These are phyloP conservation scores for Ogataea methylovora DNA, from an alignment of 805 yeast genomes.

Conservation along the genomic window DNA sequence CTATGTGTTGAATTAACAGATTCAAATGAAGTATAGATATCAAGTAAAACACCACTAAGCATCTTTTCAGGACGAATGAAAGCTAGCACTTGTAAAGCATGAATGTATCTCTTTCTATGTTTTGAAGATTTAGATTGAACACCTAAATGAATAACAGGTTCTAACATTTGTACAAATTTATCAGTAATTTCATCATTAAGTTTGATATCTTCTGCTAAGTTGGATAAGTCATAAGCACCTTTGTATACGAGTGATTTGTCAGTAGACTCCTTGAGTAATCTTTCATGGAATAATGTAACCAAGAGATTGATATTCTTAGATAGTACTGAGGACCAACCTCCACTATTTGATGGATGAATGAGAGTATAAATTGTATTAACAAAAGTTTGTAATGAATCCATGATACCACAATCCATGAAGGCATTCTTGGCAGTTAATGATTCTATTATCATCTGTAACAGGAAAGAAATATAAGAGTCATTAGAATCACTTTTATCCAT, in stretches of 20 bases:
- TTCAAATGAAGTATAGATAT: constrained; percentile 68
- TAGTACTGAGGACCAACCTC: constrained; percentile 74
- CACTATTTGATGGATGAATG: constrained; percentile 89
- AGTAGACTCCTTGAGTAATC: constrained; percentile 43
- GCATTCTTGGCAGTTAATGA: constrained; percentile 49
- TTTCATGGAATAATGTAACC: constrained; percentile 50
- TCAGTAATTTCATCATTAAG: constrained; percentile 14
- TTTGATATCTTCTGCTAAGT: constrained; percentile 16
- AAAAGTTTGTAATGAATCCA: constrained; percentile 45
- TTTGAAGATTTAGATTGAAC: constrained; percentile 66
- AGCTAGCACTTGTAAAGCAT: constrained; percentile 55
- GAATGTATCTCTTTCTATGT: constrained; percentile 49
- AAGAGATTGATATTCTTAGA: constrained; percentile 58
- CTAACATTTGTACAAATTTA: constrained; percentile 29
- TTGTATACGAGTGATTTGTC: constrained; percentile 19
- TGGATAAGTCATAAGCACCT: constrained; percentile 15
- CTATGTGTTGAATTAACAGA: constrained; percentile 73
- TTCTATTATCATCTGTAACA: constrained; percentile 43
- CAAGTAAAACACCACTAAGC: constrained; percentile 49
- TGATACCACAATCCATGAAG: constrained; percentile 34
- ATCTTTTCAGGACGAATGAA: constrained; percentile 50
- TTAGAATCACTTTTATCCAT: constrained; percentile 15
- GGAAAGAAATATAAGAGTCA: constrained; percentile 17
- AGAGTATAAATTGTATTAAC: constrained; percentile 71
- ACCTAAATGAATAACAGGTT: constrained; percentile 56